These are phyloP conservation scores for Circinella minor DNA, from an alignment of 371 early-diverging fungal genomes.

Conservation along the genomic window DNA sequence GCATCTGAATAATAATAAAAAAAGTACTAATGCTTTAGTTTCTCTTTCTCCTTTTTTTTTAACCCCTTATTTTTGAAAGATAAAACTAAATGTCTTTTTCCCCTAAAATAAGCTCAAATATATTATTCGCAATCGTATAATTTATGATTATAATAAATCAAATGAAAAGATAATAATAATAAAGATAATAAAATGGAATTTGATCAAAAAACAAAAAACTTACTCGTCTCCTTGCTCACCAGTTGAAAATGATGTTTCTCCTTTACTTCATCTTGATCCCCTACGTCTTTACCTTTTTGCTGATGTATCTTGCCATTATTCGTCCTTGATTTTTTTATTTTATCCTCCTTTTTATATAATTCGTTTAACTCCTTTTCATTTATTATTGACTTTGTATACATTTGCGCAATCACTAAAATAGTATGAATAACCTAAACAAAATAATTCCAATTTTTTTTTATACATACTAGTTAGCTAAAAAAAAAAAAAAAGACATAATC, in stretches of 20 bases:
- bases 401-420: conserved; percentile 34
- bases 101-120: background rate
- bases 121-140: too few relatives aligned
- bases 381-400: conserved; percentile 27
- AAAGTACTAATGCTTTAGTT: background rate
- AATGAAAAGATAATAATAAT: too few relatives aligned
- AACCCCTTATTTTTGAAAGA: background rate
- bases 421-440: conserved; percentile 39
- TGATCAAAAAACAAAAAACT: background rate
- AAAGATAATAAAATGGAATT: too few relatives aligned
- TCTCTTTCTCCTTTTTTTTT: background rate
- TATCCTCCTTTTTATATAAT: conserved; percentile 1
- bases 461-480: background rate
- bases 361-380: conserved; percentile 1
- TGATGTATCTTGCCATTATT: background rate
- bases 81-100: background rate
- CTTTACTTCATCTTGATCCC: conserved; percentile 21
- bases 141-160: too few relatives aligned
- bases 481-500: background rate
- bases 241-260: conserved; percentile 11
- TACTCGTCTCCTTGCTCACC: conserved; percentile 7
- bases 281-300: background rate
- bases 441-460: background rate
- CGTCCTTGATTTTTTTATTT: background rate
- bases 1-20: background rate